Evolutionary conservation across 108 stramenopile genomes (phyloP).

Genomic region (Thalassiosira profunda): DNA sequence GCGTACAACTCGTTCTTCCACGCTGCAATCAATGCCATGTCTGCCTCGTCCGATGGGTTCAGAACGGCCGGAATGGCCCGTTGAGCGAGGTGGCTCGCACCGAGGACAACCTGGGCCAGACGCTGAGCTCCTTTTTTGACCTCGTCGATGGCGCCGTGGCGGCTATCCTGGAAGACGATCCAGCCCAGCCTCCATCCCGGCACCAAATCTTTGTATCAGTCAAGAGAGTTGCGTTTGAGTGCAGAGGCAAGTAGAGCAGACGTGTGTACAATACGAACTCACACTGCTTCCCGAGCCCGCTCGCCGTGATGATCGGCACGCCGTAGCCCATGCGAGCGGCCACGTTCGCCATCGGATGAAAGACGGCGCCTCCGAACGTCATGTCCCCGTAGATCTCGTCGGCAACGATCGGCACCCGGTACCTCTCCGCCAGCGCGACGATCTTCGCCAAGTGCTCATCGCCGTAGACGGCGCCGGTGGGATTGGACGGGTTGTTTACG

Average conservation of each 20-base stretch:
- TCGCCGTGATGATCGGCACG: slow-evolving; percentile 89
- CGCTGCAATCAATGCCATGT: slow-evolving; percentile 30
- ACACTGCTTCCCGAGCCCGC: slow-evolving; percentile 94
- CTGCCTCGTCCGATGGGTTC: slow-evolving; percentile 40
- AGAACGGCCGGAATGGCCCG: slow-evolving; percentile 77
- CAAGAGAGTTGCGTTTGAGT: not conserved
- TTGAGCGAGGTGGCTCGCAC: slow-evolving; percentile 86
- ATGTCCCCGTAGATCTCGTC: slow-evolving; percentile 97
- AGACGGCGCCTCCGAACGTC: slow-evolving; percentile 64
- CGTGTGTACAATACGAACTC: slow-evolving; percentile 9
- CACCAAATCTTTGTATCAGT: slow-evolving; percentile 57
- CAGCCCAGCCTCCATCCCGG: slow-evolving; percentile 95
- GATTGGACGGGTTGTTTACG: slow-evolving; percentile 95
- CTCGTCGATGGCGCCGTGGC: slow-evolving; percentile 59
- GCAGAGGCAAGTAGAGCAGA: not conserved
- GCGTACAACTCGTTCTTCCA: slow-evolving; percentile 72
- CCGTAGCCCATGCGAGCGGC: slow-evolving; percentile 53
- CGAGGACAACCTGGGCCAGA: slow-evolving; percentile 86
- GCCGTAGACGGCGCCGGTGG: slow-evolving; percentile 93
- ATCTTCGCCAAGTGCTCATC: slow-evolving; percentile 71
- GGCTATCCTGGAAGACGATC: slow-evolving; percentile 82
- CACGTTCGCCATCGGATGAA: slow-evolving; percentile 78
- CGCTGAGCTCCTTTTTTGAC: slow-evolving; percentile 76
- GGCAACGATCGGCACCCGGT: slow-evolving; percentile 80
- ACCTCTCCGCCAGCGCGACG: slow-evolving; percentile 62